These are phyloP conservation scores for Martiniozyma abietophila DNA, from an alignment of 805 yeast genomes.

Conservation along the genomic window DNA sequence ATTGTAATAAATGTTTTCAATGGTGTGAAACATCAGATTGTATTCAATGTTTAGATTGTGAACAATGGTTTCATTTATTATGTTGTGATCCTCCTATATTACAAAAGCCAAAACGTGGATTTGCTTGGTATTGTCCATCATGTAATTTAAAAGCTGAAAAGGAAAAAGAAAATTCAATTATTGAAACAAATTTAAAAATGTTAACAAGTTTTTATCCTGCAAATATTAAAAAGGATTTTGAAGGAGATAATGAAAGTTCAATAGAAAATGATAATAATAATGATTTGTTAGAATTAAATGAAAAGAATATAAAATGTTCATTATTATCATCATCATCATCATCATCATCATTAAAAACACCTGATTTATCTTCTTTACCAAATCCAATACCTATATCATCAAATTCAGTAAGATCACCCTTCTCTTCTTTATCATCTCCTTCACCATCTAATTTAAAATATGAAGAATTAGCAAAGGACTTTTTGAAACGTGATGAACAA, in stretches of 20 bases:
- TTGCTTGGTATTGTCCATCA: constrained; percentile 81
- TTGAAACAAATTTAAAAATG: constrained; percentile 28
- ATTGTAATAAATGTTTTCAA: constrained; percentile 69
- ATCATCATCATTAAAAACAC: no score
- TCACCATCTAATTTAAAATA: no score
- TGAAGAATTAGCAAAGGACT: constrained; percentile 48
- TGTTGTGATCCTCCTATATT: constrained; percentile 81
- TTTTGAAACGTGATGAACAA: constrained; percentile 36
- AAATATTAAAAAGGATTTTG: constrained; percentile 12
- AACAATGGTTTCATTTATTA: constrained; percentile 60
- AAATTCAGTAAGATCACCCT: no score
- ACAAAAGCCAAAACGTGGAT: constrained; percentile 76
- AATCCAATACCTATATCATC: constrained; percentile 10
- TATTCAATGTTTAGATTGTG: constrained; percentile 73
- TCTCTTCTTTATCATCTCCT: no score
- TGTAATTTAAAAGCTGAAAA: constrained; percentile 59
- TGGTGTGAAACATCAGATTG: constrained; percentile 77
- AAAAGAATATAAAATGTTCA: no score
- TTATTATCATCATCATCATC: no score
- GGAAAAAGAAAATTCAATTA: no score
- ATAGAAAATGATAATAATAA: neutral
- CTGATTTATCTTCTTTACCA: constrained; percentile 1
- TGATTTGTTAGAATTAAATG: no score
- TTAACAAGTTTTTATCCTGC: constrained; percentile 23
- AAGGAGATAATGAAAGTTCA: neutral